phyloP scores from a whole-genome alignment of 2,329 filamentous ascomycete genomes.

The Pyrenochaeta sp. region DNA sequence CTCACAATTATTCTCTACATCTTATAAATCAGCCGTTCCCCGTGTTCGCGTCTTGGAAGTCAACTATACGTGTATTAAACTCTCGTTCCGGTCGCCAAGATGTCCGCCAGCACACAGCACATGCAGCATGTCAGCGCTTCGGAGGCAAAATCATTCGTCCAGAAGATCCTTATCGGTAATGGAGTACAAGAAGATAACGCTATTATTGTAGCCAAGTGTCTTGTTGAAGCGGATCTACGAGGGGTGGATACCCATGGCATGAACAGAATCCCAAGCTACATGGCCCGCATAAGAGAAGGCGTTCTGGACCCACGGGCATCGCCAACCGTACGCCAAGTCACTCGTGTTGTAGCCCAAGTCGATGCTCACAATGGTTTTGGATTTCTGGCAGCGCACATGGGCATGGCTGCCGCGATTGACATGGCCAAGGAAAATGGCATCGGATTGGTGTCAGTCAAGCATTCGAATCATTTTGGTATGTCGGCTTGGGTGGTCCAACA shows the following conservation, averaged over 20 bases:
- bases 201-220: conserved; percentile 69
- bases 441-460: conserved; percentile 77
- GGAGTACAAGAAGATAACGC: conserved; percentile 69
- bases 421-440: conserved; percentile 73
- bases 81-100: neutral
- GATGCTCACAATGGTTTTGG: conserved; percentile 77
- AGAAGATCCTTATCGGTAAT: conserved; percentile 67
- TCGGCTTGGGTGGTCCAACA: conserved; percentile 81
- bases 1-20: neutral
- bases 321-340: conserved; percentile 68
- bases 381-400: conserved; percentile 72
- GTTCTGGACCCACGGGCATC: conserved; percentile 69
- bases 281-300: conserved; percentile 74
- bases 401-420: conserved; percentile 72
- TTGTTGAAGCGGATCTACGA: conserved; percentile 78
- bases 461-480: conserved; percentile 87
- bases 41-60: neutral
- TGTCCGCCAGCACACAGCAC: conserved; percentile 8
- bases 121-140: conserved; percentile 30
- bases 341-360: conserved; percentile 75
- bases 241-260: conserved; percentile 83
- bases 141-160: conserved; percentile 55
- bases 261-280: conserved; percentile 80
- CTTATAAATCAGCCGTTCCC: neutral
- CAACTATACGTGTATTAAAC: neutral